Evolutionary conservation across 2,329 filamentous ascomycete genomes (phyloP).

Genomic region (Cadophora sp.): DNA sequence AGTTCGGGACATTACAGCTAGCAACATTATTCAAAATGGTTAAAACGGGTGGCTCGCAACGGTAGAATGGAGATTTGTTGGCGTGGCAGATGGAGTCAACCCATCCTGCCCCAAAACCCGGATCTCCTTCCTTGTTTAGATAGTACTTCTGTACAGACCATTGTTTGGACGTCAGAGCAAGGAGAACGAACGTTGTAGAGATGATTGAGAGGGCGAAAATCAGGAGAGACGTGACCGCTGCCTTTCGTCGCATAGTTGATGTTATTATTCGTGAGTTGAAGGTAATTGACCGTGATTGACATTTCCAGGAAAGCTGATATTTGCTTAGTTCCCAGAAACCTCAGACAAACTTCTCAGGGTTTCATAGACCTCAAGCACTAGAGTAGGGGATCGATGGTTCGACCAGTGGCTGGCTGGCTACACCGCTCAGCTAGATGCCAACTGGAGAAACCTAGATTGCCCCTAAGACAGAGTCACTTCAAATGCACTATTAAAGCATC

Average conservation of each 20-base stretch:
- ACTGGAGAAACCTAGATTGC: too few relatives aligned
- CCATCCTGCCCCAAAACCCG: conserved; percentile 10
- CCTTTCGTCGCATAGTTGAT: conserved; percentile 7
- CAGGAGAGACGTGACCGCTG: background rate
- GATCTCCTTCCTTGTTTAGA: background rate
- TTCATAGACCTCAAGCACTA: too few relatives aligned
- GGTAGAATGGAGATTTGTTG: conserved; percentile 15
- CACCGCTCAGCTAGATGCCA: too few relatives aligned
- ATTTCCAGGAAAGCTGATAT: too few relatives aligned
- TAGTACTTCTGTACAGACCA: conserved; percentile 21
- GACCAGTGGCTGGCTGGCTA: too few relatives aligned
- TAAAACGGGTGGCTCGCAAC: conserved; percentile 12
- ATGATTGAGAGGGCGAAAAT: conserved; percentile 10
- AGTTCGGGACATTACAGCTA: conserved; percentile 3
- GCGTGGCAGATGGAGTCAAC: conserved; percentile 8
- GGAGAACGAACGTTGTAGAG: conserved; percentile 8
- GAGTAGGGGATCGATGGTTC: too few relatives aligned
- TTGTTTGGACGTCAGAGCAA: conserved; percentile 7
- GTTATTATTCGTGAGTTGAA: background rate
- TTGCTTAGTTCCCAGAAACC: too few relatives aligned
- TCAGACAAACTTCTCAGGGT: too few relatives aligned
- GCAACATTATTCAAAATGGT: background rate
- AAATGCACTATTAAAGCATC: too few relatives aligned
- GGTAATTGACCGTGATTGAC: too few relatives aligned
- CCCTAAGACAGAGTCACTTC: too few relatives aligned